Evolutionary conservation across 2,329 filamentous ascomycete genomes (phyloP).

Genomic region (Ascosphaera pollenicola): DNA sequence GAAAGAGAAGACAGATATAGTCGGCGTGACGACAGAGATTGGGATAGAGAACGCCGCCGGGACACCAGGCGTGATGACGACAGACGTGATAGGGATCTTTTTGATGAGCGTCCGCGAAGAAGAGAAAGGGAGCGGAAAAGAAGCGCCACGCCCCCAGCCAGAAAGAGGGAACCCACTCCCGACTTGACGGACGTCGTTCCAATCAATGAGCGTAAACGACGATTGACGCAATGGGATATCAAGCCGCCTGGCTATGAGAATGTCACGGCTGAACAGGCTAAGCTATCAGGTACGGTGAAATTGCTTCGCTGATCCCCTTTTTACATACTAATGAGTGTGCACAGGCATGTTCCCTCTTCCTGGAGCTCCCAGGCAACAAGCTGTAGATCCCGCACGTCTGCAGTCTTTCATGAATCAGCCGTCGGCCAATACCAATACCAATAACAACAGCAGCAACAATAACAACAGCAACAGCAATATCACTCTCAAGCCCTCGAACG

Average conservation of each 20-base stretch:
- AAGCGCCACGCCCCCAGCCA: slow-evolving; percentile 59
- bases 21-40: slow-evolving; percentile 50
- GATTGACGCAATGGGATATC: slow-evolving; percentile 98
- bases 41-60: slow-evolving; percentile 50
- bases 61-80: slow-evolving; percentile 46
- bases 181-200: slow-evolving; percentile 75
- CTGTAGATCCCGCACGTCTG: slow-evolving; percentile 82
- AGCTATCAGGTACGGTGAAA: slow-evolving; percentile 45
- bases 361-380: slow-evolving; percentile 80
- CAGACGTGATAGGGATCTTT: slow-evolving; percentile 34
- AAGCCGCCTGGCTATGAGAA: slow-evolving; percentile 97
- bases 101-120: slow-evolving; percentile 35
- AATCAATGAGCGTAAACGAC: slow-evolving; percentile 66
- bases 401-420: slow-evolving; percentile 93
- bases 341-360: slow-evolving; percentile 90
- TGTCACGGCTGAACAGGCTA: slow-evolving; percentile 94
- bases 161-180: slow-evolving; percentile 87
- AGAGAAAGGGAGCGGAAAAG: slow-evolving; percentile 37
- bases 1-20: slow-evolving; percentile 88
- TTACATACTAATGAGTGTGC: neutral
- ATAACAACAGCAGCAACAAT: neutral
- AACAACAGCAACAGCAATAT: slow-evolving; percentile 30
- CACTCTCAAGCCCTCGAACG: slow-evolving; percentile 79
- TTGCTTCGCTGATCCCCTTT: slow-evolving; percentile 1
- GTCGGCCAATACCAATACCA: slow-evolving; percentile 23